Base-by-base conservation (phyloP, 2,329 filamentous ascomycete species). In the Cucurbitaria berberidis region DNA sequence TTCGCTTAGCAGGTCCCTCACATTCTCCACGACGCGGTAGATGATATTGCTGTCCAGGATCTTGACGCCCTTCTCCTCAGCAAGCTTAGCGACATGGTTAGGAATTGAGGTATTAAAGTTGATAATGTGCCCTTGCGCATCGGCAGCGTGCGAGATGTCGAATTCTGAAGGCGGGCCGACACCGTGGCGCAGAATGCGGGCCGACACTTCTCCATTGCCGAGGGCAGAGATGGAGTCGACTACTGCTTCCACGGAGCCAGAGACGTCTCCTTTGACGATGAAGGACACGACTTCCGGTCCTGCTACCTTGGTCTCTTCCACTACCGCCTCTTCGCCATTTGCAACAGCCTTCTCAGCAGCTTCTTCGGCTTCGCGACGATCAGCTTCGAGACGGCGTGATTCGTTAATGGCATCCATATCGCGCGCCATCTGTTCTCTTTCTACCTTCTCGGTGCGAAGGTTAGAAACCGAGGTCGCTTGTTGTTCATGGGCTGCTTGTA, bases 221-320 rank as follows among this genome's bases (percentile, higher is more conserved):
- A 97, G 81, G 53, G 88, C 86, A 55, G 86, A 80, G 53, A 99
- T 82, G 8, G 89, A 88, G 43, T 90, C 88, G 55, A 87, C 82
- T 2, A 98, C 89, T 2, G 95, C 95, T 78, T 99, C 95, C 0
- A 93, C 92, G 0, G 93, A 98, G 32, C 95, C 95, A 56, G 89
- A 90, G 16, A 98, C 95, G 67, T 99, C 95, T 48, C 88, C 93
- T 76, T 96, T 96, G 77, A 99, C 82, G 53, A 95, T 86, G 75
- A 98, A 95, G 65, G 89, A 89, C 42, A 96, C 82, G 15, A 83
- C 77, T 55, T 81, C 78, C 13, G 82, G 80, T 0, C 82, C 82
- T 26, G 76, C 70, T 1, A 73, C 59, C 50, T 81, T 68, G 30
- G 53, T 29, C 45, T 80, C 80, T 8, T 80, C 79, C 29, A 74